Evolutionary conservation across 2,329 filamentous ascomycete species (phyloP).

Genomic region (Coniella vitis): DNA sequence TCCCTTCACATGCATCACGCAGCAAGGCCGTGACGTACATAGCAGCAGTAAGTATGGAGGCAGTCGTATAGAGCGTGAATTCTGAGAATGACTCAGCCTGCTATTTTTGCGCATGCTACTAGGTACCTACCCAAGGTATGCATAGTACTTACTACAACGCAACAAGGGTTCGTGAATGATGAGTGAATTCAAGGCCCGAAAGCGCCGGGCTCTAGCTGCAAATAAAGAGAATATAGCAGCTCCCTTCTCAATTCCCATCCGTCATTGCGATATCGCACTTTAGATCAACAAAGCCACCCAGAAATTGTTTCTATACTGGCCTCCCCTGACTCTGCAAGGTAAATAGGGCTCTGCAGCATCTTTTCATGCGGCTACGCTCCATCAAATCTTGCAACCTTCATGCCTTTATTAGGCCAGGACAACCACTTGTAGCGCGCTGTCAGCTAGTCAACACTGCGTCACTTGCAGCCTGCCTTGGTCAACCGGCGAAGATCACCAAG

Average conservation of each 20-base stretch:
- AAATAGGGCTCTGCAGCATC: background rate
- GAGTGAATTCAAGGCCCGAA: background rate
- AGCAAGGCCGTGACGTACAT: no score
- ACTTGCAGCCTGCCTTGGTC: background rate
- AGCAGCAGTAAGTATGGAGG: background rate
- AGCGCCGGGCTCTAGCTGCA: background rate
- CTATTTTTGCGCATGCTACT: background rate
- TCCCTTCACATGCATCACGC: no score
- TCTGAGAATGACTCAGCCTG: background rate
- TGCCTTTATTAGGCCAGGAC: constrained; percentile 2
- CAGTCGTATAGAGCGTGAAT: no score
- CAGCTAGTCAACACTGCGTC: background rate
- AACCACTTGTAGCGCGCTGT: constrained; percentile 8
- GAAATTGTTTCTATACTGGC: background rate
- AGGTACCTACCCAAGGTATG: background rate
- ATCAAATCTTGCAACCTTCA: background rate
- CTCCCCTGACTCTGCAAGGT: background rate
- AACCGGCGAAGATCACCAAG: background rate
- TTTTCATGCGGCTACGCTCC: constrained; percentile 10
- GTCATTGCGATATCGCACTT: no score
- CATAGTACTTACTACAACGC: no score
- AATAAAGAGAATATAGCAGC: background rate
- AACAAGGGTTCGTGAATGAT: background rate
- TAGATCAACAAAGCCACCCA: background rate
- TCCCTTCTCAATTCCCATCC: no score